Conservation (phyloP, 2,329 filamentous ascomycete genomes). For the Xylaria hypoxylon region DNA sequence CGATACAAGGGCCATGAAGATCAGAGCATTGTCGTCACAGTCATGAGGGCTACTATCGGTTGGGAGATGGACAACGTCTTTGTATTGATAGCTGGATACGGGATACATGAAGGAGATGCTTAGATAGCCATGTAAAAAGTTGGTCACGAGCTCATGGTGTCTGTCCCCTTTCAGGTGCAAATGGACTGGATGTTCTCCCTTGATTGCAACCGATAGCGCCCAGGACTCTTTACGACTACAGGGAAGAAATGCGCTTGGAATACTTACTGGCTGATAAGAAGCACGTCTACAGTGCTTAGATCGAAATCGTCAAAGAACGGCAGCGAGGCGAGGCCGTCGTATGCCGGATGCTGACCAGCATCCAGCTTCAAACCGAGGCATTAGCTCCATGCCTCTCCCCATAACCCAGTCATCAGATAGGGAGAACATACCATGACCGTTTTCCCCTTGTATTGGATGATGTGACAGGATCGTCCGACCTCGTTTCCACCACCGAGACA, state of each 20-base stretch:
- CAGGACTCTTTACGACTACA: constrained; percentile 40
- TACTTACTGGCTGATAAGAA: constrained; percentile 99
- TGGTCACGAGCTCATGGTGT: constrained; percentile 24
- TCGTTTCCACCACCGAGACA: constrained; percentile 96
- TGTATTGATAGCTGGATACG: constrained; percentile 59
- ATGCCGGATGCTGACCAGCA: constrained; percentile 95
- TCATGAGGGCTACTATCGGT: constrained; percentile 47
- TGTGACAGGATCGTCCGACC: constrained; percentile 96
- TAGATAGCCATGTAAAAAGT: constrained; percentile 32
- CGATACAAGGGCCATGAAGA: constrained; percentile 12
- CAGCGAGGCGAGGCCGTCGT: constrained; percentile 91
- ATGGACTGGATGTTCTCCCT: constrained; percentile 19
- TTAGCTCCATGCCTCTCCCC: constrained; percentile 37
- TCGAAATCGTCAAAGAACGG: constrained; percentile 99
- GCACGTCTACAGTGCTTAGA: constrained; percentile 94
- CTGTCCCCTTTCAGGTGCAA: constrained; percentile 9
- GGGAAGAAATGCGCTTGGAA: constrained; percentile 37
- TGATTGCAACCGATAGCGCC: constrained; percentile 44
- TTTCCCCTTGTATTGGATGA: constrained; percentile 99
- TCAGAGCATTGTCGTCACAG: constrained; percentile 36
- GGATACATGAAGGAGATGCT: constrained; percentile 41
- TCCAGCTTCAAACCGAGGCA: constrained; percentile 74
- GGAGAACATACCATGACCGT: constrained; percentile 86
- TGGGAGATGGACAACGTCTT: constrained; percentile 51
- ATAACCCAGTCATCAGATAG: constrained; percentile 13